These are phyloP conservation scores for Vanrija sp. DNA, from an alignment of 1,284 basidiomycete species.

Conservation along the genomic window DNA sequence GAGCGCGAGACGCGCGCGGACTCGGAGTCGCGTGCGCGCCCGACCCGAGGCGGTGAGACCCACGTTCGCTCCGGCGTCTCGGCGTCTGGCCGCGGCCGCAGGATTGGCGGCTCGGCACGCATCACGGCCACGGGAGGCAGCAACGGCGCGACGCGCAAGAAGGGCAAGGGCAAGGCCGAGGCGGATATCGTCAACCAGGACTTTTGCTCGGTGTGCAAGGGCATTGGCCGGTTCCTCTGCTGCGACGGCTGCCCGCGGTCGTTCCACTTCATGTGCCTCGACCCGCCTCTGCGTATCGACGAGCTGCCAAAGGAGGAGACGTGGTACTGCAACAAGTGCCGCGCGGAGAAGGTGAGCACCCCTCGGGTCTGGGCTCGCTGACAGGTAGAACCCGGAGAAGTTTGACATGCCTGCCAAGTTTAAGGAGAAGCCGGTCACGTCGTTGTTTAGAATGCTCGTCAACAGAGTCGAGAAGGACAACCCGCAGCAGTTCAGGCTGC, in stretches of 20 bases:
- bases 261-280: conserved; percentile 93
- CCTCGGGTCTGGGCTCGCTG: not conserved
- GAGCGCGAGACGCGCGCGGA: conserved; percentile 12
- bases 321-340: conserved; percentile 73
- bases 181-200: conserved; percentile 66
- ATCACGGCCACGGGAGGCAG: conserved; percentile 2
- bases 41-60: conserved; percentile 18
- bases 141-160: conserved; percentile 11
- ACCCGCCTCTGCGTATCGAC: conserved; percentile 84
- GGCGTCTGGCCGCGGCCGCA: conserved; percentile 39
- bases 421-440: conserved; percentile 29
- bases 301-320: conserved; percentile 79
- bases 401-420: not conserved
- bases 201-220: conserved; percentile 84
- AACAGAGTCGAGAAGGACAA: conserved; percentile 45
- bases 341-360: conserved; percentile 34
- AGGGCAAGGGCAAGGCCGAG: conserved; percentile 31
- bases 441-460: conserved; percentile 32
- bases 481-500: conserved; percentile 72
- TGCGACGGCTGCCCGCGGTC: conserved; percentile 96
- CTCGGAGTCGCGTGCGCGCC: conserved; percentile 18
- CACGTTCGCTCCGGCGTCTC: conserved; percentile 35
- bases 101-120: conserved; percentile 29
- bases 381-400: conserved; percentile 1
- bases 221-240: conserved; percentile 72